Conservation (phyloP, 2,329 filamentous ascomycete species). For the Ophiostoma populinum region DNA sequence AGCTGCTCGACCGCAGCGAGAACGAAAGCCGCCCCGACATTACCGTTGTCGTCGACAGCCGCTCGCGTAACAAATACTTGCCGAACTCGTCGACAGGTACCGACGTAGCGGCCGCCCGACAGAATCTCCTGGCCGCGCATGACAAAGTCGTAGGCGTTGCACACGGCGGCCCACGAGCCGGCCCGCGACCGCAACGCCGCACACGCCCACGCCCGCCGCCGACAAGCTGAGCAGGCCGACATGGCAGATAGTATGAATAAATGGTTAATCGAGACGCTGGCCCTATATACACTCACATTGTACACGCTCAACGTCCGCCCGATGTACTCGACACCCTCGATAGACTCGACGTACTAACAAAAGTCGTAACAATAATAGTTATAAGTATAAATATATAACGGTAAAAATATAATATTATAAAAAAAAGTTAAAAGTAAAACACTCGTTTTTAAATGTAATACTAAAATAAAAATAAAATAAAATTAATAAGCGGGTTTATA, state of each 20-base stretch:
- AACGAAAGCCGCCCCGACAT: constrained; percentile 27
- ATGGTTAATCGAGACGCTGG: too few relatives aligned
- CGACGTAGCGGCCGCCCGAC: constrained; percentile 35
- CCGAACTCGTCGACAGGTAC: neutral
- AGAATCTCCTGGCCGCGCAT: constrained; percentile 62
- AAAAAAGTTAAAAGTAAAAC: neutral
- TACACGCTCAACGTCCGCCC: too few relatives aligned
- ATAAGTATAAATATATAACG: too few relatives aligned
- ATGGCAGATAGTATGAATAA: too few relatives aligned
- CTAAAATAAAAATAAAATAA: neutral
- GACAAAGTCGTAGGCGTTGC: constrained; percentile 41
- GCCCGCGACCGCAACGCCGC: too few relatives aligned
- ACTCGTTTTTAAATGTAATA: neutral
- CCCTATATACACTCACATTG: too few relatives aligned
- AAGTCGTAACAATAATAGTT: neutral
- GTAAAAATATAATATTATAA: neutral
- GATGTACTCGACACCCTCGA: too few relatives aligned
- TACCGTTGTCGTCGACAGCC: constrained; percentile 47
- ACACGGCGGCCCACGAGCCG: constrained; percentile 94
- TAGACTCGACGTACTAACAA: too few relatives aligned
- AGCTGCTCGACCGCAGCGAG: constrained; percentile 64
- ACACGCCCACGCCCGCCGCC: too few relatives aligned
- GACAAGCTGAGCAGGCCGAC: too few relatives aligned
- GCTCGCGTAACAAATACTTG: constrained; percentile 14
- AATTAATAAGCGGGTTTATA: neutral